Percentiles rank a stretch among this genome's conserved stretches.
phyloP scores from a whole-genome alignment of 1,139 yeast genomes.

The Yamadazyma aaseri region DNA sequence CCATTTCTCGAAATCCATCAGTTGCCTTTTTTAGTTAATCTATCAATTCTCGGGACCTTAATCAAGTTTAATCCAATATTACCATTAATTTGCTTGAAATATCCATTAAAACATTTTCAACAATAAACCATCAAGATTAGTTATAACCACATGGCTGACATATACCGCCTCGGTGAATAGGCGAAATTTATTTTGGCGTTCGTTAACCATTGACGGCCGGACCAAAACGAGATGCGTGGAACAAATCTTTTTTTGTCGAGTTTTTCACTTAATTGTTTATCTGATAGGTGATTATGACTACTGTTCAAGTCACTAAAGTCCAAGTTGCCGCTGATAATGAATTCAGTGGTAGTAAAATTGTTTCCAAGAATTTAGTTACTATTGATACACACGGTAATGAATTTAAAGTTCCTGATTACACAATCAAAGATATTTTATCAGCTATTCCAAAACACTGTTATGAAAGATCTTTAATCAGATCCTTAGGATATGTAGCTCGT shows the following conservation, averaged over 20 bases:
- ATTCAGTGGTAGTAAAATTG: constrained; percentile 9
- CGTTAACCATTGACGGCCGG: background rate
- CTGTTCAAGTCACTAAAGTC: constrained; percentile 7
- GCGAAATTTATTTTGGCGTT: no score
- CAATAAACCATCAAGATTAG: no score
- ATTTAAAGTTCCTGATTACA: constrained; percentile 69
- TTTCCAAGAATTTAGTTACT: constrained; percentile 35
- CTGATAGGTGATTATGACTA: constrained; percentile 6
- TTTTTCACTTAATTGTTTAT: background rate
- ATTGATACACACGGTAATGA: constrained; percentile 62
- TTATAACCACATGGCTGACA: no score
- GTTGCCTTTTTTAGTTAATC: no score
- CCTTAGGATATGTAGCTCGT: constrained; percentile 63
- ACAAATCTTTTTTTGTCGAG: constrained; percentile 1
- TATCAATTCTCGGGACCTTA: no score
- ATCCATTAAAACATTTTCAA: no score
- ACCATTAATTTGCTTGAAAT: no score
- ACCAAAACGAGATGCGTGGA: constrained; percentile 4
- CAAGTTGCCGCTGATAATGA: constrained; percentile 1
- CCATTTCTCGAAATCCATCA: no score
- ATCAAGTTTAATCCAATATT: no score
- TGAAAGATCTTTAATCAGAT: constrained; percentile 57
- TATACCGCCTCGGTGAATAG: no score
- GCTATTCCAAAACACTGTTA: constrained; percentile 78
- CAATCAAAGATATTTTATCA: constrained; percentile 69